Evolutionary conservation across 768 basidiomycete genomes (phyloP), one percentile per base, ranked within the genome.

Genomic region (Lactarius tabidus): DNA sequence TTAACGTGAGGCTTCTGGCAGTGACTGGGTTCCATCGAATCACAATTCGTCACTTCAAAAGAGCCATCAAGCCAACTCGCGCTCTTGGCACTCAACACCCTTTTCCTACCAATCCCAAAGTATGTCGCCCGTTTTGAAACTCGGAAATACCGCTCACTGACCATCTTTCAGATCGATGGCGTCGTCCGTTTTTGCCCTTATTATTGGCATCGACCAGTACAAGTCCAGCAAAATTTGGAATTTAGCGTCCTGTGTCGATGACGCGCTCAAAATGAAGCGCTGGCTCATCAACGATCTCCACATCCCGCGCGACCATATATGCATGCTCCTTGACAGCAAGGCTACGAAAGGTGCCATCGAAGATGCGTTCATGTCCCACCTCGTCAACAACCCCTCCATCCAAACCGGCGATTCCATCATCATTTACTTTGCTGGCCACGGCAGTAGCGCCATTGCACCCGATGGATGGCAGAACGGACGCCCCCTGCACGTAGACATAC

Each of bases 401-500:
- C 80, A 82, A 56, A 75, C 73, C 29, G 88, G 84, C 28, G 88
- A 89, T 64, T 84, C 88, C 36, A 80, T 90, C 45, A 68, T 90
- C 67, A 73, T 90, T 57, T 90, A 87, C 70, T 90, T 88, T 71
- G 86, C 89, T 41, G 89, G 88, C n/a, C 87, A 89, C 71, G 88
- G 88, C 29, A 86, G 85, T 71, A 79, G 74, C 60, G 71, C 86
- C 51, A 73, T 77, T 17, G 81, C 85, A n/a, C 87, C 87, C 57
- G 73, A 75, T 39, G 83, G 80, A 58, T 89, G 88, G 89, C 84
- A 81, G 71, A 78, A 80, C 65, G 73, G 74, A 43, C 77, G 76
- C 39, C 71, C 76, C 59, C 73, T 74, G 56, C 70, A 73, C 31
- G 85, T 86, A 18, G 81, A 89, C 69, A 80, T 88, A 61, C 72